These are phyloP conservation scores for Scleroderma bovista DNA, from an alignment of 768 basidiomycete species.

Conservation along the genomic window DNA sequence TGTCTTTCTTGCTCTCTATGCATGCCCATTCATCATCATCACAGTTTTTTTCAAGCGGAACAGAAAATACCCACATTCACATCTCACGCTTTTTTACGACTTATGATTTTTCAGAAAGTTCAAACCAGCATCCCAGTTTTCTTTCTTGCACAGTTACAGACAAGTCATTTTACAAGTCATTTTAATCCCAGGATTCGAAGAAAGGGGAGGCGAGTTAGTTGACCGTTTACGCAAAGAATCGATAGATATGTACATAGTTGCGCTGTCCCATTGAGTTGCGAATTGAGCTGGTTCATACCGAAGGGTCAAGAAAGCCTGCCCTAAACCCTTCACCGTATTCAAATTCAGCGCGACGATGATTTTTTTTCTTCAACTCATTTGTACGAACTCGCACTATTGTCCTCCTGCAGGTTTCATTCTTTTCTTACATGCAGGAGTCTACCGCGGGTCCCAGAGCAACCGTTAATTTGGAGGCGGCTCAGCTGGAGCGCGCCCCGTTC, in stretches of 20 bases:
- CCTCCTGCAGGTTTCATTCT: constrained; percentile 22
- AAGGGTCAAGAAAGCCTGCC: not conserved
- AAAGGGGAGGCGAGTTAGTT: too few relatives aligned
- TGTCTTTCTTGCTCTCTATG: not conserved
- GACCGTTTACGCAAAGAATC: too few relatives aligned
- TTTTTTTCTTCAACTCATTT: constrained; percentile 21
- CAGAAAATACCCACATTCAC: not conserved
- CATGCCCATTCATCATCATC: not conserved
- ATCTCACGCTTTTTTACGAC: not conserved
- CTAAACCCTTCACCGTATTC: not conserved
- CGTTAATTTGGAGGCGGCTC: constrained; percentile 10
- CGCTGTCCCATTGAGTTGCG: too few relatives aligned
- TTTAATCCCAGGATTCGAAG: too few relatives aligned
- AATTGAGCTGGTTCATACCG: too few relatives aligned
- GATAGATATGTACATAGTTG: too few relatives aligned
- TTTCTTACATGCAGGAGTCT: constrained; percentile 27
- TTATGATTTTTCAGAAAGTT: not conserved
- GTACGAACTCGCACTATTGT: constrained; percentile 33
- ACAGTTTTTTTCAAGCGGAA: not conserved
- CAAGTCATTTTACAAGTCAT: too few relatives aligned
- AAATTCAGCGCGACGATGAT: not conserved
- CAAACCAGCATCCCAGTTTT: too few relatives aligned
- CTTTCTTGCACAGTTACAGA: too few relatives aligned
- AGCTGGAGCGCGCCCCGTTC: constrained; percentile 23
- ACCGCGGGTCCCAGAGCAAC: constrained; percentile 31